Percentiles rank a stretch among this genome's conserved stretches.
Evolutionary conservation across 139 green algal species (phyloP).

Genomic region (Monoraphidium neglectum): DNA sequence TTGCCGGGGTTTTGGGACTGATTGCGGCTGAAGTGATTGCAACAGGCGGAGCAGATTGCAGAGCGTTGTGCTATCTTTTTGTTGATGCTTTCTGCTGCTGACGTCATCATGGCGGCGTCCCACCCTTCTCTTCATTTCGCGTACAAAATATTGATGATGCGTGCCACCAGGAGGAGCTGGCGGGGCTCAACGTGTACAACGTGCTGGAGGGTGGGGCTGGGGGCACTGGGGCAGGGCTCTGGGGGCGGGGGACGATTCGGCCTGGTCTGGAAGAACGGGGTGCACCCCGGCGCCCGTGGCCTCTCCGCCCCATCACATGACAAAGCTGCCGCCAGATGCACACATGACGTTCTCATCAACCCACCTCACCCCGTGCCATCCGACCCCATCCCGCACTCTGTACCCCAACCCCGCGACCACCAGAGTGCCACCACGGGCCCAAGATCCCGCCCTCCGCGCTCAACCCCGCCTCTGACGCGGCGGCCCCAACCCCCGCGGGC

Average conservation of each 20-base stretch:
- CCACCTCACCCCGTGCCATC: too few relatives aligned
- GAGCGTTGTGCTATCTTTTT: not conserved
- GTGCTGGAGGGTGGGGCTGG: not conserved
- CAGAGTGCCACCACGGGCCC: not conserved
- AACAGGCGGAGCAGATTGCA: not conserved
- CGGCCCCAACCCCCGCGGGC: too few relatives aligned
- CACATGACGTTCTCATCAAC: too few relatives aligned
- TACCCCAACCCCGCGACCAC: too few relatives aligned
- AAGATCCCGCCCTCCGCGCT: not conserved
- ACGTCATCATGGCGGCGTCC: not conserved
- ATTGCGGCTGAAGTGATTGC: not conserved
- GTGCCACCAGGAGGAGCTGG: constrained; percentile 13
- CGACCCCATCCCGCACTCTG: too few relatives aligned
- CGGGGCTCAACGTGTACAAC: constrained; percentile 22
- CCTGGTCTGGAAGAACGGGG: too few relatives aligned
- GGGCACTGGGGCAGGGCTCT: too few relatives aligned
- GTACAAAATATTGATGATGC: not conserved
- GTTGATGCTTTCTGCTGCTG: not conserved
- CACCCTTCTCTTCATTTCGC: not conserved
- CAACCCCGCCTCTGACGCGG: not conserved
- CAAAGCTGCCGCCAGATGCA: too few relatives aligned
- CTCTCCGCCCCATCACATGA: too few relatives aligned
- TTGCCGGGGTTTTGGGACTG: not conserved
- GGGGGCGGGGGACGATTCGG: too few relatives aligned
- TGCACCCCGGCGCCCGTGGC: too few relatives aligned